Evolutionary conservation across 108 stramenopile genomes (phyloP).

Genomic region (Stephanodiscus triporus): DNA sequence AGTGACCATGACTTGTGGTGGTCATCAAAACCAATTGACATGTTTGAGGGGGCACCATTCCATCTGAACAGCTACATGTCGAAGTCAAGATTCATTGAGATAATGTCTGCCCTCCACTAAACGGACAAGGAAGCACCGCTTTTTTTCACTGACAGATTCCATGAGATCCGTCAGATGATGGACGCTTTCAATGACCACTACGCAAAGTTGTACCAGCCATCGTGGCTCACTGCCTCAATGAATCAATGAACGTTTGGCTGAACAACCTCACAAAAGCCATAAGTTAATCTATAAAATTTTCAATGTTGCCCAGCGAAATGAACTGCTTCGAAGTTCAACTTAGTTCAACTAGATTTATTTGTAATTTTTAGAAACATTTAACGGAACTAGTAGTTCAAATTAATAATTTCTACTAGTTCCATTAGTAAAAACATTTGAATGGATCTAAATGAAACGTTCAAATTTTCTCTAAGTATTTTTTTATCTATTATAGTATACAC

Average conservation of each 20-base stretch:
- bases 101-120: neutral
- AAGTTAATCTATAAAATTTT: no score
- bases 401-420: no score
- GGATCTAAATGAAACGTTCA: no score
- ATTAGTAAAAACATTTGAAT: no score
- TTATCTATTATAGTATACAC: no score
- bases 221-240: conserved; percentile 31
- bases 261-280: no score
- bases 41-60: conserved; percentile 3
- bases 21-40: conserved; percentile 10
- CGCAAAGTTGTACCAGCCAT: conserved; percentile 14
- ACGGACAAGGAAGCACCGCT: neutral
- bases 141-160: conserved; percentile 14
- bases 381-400: no score
- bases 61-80: conserved; percentile 14
- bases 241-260: conserved; percentile 32
- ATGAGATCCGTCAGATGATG: conserved; percentile 26
- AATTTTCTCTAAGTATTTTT: no score
- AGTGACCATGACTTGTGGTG: conserved; percentile 2
- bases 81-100: neutral
- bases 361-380: no score
- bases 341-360: no score
- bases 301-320: no score
- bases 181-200: conserved; percentile 28
- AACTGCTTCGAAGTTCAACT: no score